These are phyloP conservation scores for Fragaria vesca DNA, from an alignment of 306 rosid species.

Conservation along the genomic window DNA sequence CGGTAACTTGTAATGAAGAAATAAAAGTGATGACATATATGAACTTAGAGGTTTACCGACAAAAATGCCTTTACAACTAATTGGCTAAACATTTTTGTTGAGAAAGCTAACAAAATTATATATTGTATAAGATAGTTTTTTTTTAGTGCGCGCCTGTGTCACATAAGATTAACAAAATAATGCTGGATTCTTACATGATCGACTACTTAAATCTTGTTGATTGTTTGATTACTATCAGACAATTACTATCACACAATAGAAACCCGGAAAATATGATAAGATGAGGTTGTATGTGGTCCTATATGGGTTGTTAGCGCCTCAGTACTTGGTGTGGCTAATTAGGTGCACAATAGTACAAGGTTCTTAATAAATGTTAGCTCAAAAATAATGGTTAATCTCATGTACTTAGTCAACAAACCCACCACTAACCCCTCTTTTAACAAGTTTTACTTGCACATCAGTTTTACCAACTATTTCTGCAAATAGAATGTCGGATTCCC, in stretches of 20 bases:
- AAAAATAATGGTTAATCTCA: not conserved
- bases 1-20: too few relatives aligned
- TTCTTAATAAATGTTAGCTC: not conserved
- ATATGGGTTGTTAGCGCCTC: not conserved
- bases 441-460: not conserved
- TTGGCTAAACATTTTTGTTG: too few relatives aligned
- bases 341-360: not conserved
- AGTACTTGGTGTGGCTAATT: not conserved
- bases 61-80: too few relatives aligned
- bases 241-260: not conserved
- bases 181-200: not conserved
- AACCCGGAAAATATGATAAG: not conserved
- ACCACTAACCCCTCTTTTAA: not conserved
- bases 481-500: not conserved
- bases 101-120: too few relatives aligned
- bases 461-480: not conserved
- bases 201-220: not conserved
- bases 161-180: not conserved
- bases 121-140: too few relatives aligned
- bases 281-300: not conserved
- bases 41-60: accelerated
- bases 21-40: too few relatives aligned
- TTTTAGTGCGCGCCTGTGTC: too few relatives aligned
- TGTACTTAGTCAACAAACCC: not conserved
- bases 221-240: not conserved